Evolutionary conservation across 768 basidiomycete genomes (phyloP), one percentile per base, ranked within the genome.

Genomic region (Tremella fuciformis): DNA sequence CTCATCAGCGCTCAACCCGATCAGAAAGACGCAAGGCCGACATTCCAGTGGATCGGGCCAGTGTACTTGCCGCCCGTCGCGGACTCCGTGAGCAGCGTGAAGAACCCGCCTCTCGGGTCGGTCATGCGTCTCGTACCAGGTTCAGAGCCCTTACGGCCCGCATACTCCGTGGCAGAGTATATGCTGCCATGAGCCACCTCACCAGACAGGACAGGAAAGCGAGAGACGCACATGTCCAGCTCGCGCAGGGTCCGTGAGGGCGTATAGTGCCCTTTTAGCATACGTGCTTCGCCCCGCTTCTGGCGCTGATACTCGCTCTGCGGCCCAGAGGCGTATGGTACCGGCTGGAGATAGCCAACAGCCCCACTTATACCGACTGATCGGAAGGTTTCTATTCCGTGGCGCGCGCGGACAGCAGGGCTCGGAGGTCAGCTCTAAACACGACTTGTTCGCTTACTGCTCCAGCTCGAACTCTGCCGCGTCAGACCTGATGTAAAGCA

Each of bases 11-110:
- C 9, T 19, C 21, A 25, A 51, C 38, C 8, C 21, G 6, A 19
- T 9, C 18, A n/a, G 4, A 37, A 13, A 41, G 34, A 37, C 11
- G 40, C 16, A 15, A 57, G 26, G 54, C 63, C 59, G 38, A 67
- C 66, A 3, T 48, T 9, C n/a, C 52, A 59, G 38, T 69, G 67
- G 9, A 69, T 60, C 13, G 55, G 54, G 6, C 57, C 60, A 0
- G 69, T 70, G 15, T 38, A 44, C 37, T 62, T 67, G 3, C 61
- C 56, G 11, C 66, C 69, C 1, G 63, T 60, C 13, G 34, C 29
- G 1, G 62, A 59, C 3, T 13, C 44, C 3, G 69, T 70, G 13
- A 70, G 42, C 3, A 70, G 57, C 2, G 69, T 67, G 0, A 22
- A 40, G 26, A 64, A 64, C 0, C 65, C 65, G 15, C 58, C 22